phyloP scores from a whole-genome alignment of 306 rosid species.

The Amphicarpaea edgeworthii region DNA sequence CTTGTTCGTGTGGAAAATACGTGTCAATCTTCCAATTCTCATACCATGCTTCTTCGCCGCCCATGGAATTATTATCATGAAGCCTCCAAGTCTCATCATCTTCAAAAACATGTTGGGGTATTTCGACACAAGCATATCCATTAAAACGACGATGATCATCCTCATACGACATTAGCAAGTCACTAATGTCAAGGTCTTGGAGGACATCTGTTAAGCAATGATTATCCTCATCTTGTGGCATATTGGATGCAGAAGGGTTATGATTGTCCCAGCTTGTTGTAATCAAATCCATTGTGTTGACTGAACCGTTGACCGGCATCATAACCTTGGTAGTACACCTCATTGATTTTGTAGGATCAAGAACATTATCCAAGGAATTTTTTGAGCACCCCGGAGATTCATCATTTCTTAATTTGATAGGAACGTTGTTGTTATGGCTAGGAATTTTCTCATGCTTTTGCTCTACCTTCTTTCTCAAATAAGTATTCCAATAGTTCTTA shows the following conservation, averaged over 20 bases:
- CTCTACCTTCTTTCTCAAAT: conserved; percentile 31
- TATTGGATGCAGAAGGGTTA: background rate
- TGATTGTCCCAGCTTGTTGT: background rate
- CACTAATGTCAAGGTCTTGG: background rate
- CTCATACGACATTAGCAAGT: background rate
- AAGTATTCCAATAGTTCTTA: conserved; percentile 36
- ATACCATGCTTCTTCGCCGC: background rate
- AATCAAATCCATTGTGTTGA: background rate
- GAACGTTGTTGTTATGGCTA: background rate
- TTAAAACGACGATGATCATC: conserved; percentile 17
- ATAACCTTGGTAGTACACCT: conserved; percentile 22
- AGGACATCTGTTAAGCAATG: background rate
- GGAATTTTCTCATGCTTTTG: background rate
- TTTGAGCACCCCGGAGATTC: conserved; percentile 3
- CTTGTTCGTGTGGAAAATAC: conserved; percentile 10
- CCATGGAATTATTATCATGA: conserved; percentile 2
- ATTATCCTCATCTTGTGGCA: background rate
- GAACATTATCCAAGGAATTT: background rate
- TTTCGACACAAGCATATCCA: conserved; percentile 24
- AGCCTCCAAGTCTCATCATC: conserved; percentile 17
- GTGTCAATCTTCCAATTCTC: conserved; percentile 33
- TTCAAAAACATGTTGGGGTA: conserved; percentile 8
- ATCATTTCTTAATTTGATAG: conserved; percentile 7
- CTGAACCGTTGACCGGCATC: conserved; percentile 14
- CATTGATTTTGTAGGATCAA: conserved; percentile 16